Percentiles rank a stretch among this genome's conserved stretches.
Evolutionary conservation across 2,329 filamentous ascomycete genomes (phyloP).

Genomic region (Clarireedia hainanense): DNA sequence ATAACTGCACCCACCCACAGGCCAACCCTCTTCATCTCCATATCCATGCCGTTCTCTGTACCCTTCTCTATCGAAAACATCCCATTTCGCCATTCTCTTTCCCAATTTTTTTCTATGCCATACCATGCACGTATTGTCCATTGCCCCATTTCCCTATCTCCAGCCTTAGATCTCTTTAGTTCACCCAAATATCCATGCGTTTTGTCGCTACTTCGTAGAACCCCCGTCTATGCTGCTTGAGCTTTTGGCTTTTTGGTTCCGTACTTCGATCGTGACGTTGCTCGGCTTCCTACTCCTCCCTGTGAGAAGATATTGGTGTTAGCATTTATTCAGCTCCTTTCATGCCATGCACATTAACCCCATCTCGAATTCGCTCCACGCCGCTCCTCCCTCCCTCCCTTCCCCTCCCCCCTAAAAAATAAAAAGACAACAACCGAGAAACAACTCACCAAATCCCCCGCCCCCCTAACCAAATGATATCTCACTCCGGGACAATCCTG

Average conservation of each 20-base stretch:
- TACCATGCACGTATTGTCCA: too few relatives aligned
- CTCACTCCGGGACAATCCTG: conserved; percentile 99
- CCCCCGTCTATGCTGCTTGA: background rate
- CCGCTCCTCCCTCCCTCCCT: background rate
- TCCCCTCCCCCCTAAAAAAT: background rate
- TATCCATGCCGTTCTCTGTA: too few relatives aligned
- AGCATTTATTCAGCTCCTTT: conserved; percentile 14
- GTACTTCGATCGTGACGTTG: conserved; percentile 87
- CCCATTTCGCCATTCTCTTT: too few relatives aligned
- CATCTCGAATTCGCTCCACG: background rate
- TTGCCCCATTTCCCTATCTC: too few relatives aligned
- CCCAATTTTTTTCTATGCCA: too few relatives aligned
- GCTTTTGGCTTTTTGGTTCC: conserved; percentile 96
- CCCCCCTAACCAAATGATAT: conserved; percentile 87
- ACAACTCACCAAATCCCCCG: conserved; percentile 79
- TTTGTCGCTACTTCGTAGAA: too few relatives aligned
- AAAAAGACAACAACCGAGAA: background rate
- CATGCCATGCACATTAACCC: background rate
- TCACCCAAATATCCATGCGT: too few relatives aligned
- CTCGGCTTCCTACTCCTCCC: conserved; percentile 83
- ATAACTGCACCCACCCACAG: too few relatives aligned
- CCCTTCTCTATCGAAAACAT: too few relatives aligned
- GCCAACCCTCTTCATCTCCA: too few relatives aligned
- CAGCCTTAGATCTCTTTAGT: too few relatives aligned
- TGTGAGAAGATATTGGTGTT: conserved; percentile 33